phyloP scores from a whole-genome alignment of 1,284 basidiomycete species.

The Pseudozyma pruni region DNA sequence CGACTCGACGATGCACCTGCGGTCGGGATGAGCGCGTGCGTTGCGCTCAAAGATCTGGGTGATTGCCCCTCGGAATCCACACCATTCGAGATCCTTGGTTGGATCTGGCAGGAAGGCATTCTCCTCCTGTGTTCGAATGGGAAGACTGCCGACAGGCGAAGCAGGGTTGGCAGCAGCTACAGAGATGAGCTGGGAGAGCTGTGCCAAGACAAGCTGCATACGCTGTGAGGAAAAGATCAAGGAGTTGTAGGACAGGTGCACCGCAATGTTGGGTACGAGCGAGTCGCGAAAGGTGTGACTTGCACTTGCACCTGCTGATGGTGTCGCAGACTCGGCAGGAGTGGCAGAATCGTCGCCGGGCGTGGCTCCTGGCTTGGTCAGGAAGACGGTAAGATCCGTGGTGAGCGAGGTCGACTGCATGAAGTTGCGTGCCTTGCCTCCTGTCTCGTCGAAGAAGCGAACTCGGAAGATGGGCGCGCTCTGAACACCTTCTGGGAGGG shows the following conservation, averaged over 20 bases:
- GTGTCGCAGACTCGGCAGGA: constrained; percentile 14
- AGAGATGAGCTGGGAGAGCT: constrained; percentile 82
- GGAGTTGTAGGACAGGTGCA: constrained; percentile 92
- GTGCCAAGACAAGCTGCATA: constrained; percentile 83
- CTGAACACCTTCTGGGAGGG: constrained; percentile 44
- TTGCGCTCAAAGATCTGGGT: constrained; percentile 74
- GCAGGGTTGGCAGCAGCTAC: constrained; percentile 74
- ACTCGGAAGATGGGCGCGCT: constrained; percentile 81
- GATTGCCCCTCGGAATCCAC: constrained; percentile 94
- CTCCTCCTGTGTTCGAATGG: constrained; percentile 74
- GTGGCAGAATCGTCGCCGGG: constrained; percentile 43
- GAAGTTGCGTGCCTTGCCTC: constrained; percentile 71
- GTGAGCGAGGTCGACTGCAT: constrained; percentile 74
- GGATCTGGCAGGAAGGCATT: constrained; percentile 80
- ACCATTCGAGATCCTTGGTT: constrained; percentile 93
- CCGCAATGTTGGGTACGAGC: constrained; percentile 76
- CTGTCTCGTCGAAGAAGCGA: constrained; percentile 93
- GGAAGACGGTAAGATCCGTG: constrained; percentile 86
- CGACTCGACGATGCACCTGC: constrained; percentile 71
- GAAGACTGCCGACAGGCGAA: constrained; percentile 60
- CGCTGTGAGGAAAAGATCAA: constrained; percentile 86
- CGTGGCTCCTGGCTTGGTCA: constrained; percentile 64
- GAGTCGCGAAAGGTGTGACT: constrained; percentile 41
- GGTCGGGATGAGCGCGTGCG: constrained; percentile 59
- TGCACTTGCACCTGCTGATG: constrained; percentile 12